Evolutionary conservation across 129 eudicot genomes (phyloP).

Genomic region (Saposhnikovia divaricata): DNA sequence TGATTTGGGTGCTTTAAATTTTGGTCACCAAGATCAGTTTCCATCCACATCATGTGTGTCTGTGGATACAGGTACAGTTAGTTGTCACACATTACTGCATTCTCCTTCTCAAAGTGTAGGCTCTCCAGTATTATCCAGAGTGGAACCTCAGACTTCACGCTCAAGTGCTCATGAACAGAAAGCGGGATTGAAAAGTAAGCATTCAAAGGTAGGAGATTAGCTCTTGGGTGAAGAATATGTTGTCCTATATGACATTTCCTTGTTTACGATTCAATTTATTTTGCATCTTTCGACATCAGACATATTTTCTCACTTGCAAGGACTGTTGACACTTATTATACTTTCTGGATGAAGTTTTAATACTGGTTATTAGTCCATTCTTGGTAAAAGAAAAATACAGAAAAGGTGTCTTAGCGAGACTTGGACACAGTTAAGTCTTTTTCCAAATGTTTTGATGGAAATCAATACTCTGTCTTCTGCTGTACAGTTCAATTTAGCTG

Average conservation of each 20-base stretch:
- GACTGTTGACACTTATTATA: background rate
- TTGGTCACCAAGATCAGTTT: slow-evolving; percentile 15
- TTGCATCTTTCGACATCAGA: background rate
- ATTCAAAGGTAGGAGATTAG: slow-evolving; percentile 10
- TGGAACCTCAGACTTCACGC: background rate
- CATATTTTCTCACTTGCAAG: background rate
- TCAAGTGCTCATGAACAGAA: slow-evolving; percentile 9
- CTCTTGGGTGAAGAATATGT: background rate
- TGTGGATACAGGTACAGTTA: background rate
- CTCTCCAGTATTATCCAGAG: slow-evolving; percentile 3
- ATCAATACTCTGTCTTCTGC: background rate
- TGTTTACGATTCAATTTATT: background rate
- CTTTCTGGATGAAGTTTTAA: background rate
- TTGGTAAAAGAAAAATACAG: background rate
- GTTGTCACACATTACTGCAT: background rate
- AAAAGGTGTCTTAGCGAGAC: background rate
- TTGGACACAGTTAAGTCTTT: background rate
- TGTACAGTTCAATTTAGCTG: background rate
- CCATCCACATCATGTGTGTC: slow-evolving; percentile 5
- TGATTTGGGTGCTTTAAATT: slow-evolving; percentile 24
- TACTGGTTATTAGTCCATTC: background rate
- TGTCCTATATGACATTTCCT: background rate
- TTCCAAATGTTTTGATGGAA: background rate
- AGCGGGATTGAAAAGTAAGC: slow-evolving; percentile 12
- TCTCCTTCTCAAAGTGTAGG: slow-evolving; percentile 6